Base-by-base conservation (phyloP, 345 rosid genomes). In the Salix suchowensis region DNA sequence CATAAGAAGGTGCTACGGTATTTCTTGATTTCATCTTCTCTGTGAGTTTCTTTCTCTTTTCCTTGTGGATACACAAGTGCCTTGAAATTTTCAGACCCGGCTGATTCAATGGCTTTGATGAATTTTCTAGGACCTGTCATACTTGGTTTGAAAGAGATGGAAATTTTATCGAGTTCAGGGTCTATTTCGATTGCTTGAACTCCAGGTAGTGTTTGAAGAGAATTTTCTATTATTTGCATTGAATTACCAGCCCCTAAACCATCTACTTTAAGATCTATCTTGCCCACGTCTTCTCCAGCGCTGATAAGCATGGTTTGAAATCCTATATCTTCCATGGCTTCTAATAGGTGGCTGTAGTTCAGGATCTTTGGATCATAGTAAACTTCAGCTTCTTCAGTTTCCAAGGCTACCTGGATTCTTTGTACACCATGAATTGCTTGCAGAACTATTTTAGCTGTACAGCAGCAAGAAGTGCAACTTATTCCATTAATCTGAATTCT, bases 391-490 rank as follows among this genome's bases (percentile, higher is more conserved):
- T 93, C 98, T 84, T 93, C 98, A 2, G 93, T 90, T 30, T 96
- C 98, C 65, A 95, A 85, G 32, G 98, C 97, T 1, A 95, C 97
- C 68, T 81, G 93, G 30, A 89, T 94, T 71, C 84, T 91, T 32
- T 77, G 87, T 1, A 95, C 98, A 5, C 98, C 98, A 37, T 54
- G 72, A 77, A 88, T 73, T 7, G 86, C 80, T 87, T 85, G 90
- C 78, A 95, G 61, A 74, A 86, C 91, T 64, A 87, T 71, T 82
- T 95, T 97, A 11, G 89, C 83, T 4, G 96, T 85, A 60, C 94
- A 78, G 54, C 93, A 90, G 84, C 98, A 95, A 4, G 97, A 83
- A 21, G 94, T 85, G 84, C 98, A 91, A n/a, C 92, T 90, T 96
- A 95, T 95, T 81, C 98, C 96, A 14, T 77, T 89, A n/a, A 93